Evolutionary conservation across 176 grass and related monocot species (phyloP).

Genomic region (Oryza longistaminata): DNA sequence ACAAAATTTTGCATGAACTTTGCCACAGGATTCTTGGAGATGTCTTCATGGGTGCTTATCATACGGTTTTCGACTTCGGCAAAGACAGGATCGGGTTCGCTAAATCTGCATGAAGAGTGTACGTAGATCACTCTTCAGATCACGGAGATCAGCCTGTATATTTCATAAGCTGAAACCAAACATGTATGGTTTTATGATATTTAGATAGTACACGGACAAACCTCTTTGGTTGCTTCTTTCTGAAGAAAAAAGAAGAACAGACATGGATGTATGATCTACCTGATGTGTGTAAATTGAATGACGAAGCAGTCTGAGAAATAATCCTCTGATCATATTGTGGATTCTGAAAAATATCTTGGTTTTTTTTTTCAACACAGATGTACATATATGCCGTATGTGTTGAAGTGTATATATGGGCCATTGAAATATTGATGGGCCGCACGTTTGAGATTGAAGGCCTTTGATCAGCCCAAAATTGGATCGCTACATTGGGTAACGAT

Average conservation of each 20-base stretch:
- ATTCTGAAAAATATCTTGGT: not conserved
- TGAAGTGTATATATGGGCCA: too few species aligned
- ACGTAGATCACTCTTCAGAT: too few species aligned
- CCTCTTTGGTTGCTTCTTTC: constrained; percentile 21
- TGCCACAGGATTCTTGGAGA: constrained; percentile 89
- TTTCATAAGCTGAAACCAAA: constrained; percentile 1
- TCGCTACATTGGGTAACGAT: not conserved
- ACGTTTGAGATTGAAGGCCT: too few species aligned
- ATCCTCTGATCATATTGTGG: not conserved
- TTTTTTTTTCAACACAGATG: not conserved
- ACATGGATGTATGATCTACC: not conserved
- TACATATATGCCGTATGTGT: too few species aligned
- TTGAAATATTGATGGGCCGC: too few species aligned
- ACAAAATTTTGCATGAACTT: not conserved
- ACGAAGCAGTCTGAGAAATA: not conserved
- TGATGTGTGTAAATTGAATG: not conserved
- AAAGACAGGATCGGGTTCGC: constrained; percentile 82
- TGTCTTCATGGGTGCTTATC: constrained; percentile 98
- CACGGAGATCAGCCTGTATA: too few species aligned
- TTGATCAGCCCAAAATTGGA: not conserved
- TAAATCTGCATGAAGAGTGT: constrained; percentile 45
- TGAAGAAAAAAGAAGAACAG: not conserved
- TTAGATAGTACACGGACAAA: not conserved
- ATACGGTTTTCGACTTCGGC: constrained; percentile 90
- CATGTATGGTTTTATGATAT: not conserved